Evolutionary conservation across 139 green algal genomes (phyloP), one percentile per base, ranked within the genome.

Genomic region (Micractinium sp.): DNA sequence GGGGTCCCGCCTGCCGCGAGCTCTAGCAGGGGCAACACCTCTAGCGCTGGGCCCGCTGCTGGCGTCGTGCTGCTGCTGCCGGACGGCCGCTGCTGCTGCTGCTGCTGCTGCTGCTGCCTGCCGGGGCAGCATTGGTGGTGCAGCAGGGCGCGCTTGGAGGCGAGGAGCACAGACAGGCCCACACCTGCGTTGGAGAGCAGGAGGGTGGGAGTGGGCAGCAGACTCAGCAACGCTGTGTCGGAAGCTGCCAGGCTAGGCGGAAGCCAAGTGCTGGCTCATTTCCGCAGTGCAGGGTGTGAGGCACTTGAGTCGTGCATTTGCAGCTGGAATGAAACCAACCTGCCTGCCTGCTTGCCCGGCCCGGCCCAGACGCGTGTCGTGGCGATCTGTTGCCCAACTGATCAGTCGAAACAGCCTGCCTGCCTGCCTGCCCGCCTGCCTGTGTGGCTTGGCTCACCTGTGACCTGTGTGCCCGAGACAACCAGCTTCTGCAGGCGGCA

Each of bases 401-500:
- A 56, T 5, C 5, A 9, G 47, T 56, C 47, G 7, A 56, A 5
- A 56, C 47, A 16, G 47, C 47, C 47, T 56, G 47, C 47, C 47
- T 56, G 47, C 47, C 47, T 56, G 47, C 47, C 47, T 56, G 47
- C 47, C 47, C 9, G 47, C 47, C 47, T 56, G 47, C 47, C 47
- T 56, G 20, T 56, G 47, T 56, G 5, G 47, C 9, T 5, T 56
- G 47, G 36, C 66, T 7, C 66, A 79, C 67, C 83, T 35, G 77
- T 85, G 33, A 63, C 25, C 0, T 0, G 25, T 3, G 25, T 31
- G 76, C 38, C 61, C 4, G 35, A 27, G 20, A 85, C 1, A 0
- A 35, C 36, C 56, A 89, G 76, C 53, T 56, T 47, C 86, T 89
- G 86, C 86, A 89, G 76, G 25, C 76, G 75, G 25, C 4, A 35